Base-by-base conservation (phyloP, 805 yeast genomes). In the Lachancea lanzarotensis region DNA sequence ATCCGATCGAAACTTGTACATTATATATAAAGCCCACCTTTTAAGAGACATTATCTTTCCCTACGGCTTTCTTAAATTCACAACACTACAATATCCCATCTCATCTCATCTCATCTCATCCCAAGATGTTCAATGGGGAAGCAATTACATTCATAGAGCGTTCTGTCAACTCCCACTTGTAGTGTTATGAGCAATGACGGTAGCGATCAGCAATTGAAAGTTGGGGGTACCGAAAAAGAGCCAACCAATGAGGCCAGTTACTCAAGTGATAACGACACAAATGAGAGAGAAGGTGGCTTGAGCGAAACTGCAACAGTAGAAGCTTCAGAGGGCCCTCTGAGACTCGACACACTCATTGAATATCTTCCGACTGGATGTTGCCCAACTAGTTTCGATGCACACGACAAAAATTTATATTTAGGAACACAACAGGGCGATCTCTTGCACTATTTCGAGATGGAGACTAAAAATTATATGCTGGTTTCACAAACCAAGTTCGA, bases 361-460 rank as follows among this genome's bases (percentile, higher is more conserved):
- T 46, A 50, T 22, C 40, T 63, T 10, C 65, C 66, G 2, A 20
- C 38, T 8, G 57, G 57, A 20, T 37, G 57, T n/a, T 46, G 46
- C 6, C 58, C 54, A 38, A 52, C 60, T 12, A 46, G 53, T 15
- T 52, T 54, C 35, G 63, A 59, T 36, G 54, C 63, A 4, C 57
- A 54, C 39, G 64, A 60, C 7, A 52, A 60, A 17, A 60, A 63
- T 43, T 47, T 63, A 15, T 63, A 61, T 43, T 41, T 63, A 10
- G 68, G 67, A 2, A 58, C 66, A 1, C 40, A 45, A 1, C 47
- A 51, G 2, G 68, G 68, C 19, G 65, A 60, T 22, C 47, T 63
- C 13, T 34, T 63, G 36, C 68, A 63, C 40, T 63, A 61, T 38
- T 62, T 59, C 44, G 68, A 63, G 38, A 55, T 63, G 19, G 66